Evolutionary conservation across 768 basidiomycete genomes (phyloP), one percentile per base, ranked within the genome.

Genomic region (Holtermanniella nyarrowii): DNA sequence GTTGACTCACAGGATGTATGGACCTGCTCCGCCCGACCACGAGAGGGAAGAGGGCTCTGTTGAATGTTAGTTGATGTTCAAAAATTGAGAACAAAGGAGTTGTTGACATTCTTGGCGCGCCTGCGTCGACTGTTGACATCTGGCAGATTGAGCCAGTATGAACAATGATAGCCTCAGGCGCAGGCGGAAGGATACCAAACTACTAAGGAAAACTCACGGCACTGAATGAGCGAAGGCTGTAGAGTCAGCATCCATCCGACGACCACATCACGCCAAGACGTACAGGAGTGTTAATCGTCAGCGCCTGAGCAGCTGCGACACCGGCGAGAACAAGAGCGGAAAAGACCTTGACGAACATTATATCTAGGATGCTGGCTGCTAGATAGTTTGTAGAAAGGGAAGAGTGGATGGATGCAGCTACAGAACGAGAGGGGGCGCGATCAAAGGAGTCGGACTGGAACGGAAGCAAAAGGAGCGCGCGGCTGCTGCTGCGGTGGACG

Each of bases 271-370:
- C 14, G 22, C 22, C 21, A 4, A 42, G 25, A 63, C 64, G 52
- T 42, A 69, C 65, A 23, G 69, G 69, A 39, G 69, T 71, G 60
- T 54, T 62, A 48, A 71, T 60, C 22, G 58, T 59, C 53, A 65
- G 55, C 43, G 59, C 54, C 53, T 69, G 64, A 47, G 59, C 70
- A 44, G 60, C 45, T 44, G 63, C 64, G 48, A 61, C 48, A 22
- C 53, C 63, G 27, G 59, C 62, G 37, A 66, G 49, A 37, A 60
- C 54, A 26, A 63, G 12, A 22, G 58, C 50, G 14, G 51, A 22
- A 47, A 56, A 26, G 44, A 52, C 46, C 46, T 55, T 65, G 55
- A 55, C 48, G 58, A 65, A 57, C 62, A 65, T 63, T 52, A 26
- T 55, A 44, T 42, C 5, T 18, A 40, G 18, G 7, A 37, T 37